Evolutionary conservation across 345 rosid species (phyloP).

Genomic region (Abelmoschus esculentus): DNA sequence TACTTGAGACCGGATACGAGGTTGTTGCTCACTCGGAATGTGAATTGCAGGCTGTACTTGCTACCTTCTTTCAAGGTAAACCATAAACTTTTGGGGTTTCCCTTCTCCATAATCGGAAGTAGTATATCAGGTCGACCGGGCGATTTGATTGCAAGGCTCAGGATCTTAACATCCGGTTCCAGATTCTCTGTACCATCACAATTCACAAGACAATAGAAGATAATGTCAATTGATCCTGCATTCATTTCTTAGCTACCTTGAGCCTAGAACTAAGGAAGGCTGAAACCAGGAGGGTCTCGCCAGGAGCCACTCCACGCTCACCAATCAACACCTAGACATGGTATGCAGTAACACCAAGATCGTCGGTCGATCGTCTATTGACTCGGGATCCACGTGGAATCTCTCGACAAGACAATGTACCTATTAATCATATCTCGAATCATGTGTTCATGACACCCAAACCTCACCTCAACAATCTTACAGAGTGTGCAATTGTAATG

Average conservation of each 20-base stretch:
- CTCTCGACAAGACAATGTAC: too few relatives aligned
- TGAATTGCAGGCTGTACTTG: conserved; percentile 53
- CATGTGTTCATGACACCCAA: neutral
- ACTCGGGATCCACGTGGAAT: too few relatives aligned
- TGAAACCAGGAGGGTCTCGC: too few relatives aligned
- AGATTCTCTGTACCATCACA: conserved; percentile 39
- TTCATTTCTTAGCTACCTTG: too few relatives aligned
- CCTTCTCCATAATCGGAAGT: conserved; percentile 49
- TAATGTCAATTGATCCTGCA: conserved; percentile 5
- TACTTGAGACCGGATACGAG: conserved; percentile 80
- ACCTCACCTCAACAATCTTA: too few relatives aligned
- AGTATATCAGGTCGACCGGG: conserved; percentile 63
- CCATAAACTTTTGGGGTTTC: conserved; percentile 71
- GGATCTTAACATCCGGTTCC: conserved; percentile 76
- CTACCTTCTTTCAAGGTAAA: conserved; percentile 86
- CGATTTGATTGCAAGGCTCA: conserved; percentile 32
- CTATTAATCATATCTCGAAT: too few relatives aligned
- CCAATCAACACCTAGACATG: too few relatives aligned
- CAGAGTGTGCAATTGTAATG: too few relatives aligned
- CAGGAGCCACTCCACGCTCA: too few relatives aligned
- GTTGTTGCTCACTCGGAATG: conserved; percentile 73
- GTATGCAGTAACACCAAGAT: too few relatives aligned
- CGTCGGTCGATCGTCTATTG: too few relatives aligned
- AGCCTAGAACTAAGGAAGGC: too few relatives aligned
- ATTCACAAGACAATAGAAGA: conserved; percentile 5